Evolutionary conservation across 352 stramenopile genomes (phyloP).

Genomic region (Phytophthora cactorum): DNA sequence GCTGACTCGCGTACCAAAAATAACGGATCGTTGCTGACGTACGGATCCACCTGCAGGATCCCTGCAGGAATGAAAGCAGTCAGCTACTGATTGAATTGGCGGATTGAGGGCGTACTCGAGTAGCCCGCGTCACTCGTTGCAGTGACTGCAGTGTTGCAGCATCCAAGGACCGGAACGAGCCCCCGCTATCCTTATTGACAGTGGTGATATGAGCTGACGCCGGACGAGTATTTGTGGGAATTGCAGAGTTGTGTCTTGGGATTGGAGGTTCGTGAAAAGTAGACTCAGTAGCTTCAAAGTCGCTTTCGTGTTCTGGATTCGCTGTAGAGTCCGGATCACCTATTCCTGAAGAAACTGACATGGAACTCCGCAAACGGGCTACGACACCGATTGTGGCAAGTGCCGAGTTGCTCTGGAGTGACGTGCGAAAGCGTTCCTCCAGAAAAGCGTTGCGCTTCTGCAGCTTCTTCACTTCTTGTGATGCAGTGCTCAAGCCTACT

Average conservation of each 20-base stretch:
- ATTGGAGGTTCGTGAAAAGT: constrained; percentile 1
- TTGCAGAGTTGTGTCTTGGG: constrained; percentile 9
- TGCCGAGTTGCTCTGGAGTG: constrained; percentile 25
- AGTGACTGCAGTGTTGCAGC: constrained; percentile 47
- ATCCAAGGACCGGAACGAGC: constrained; percentile 42
- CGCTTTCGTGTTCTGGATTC: constrained; percentile 1
- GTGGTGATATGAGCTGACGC: constrained; percentile 21
- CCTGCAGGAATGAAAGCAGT: not conserved
- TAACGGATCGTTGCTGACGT: constrained; percentile 11
- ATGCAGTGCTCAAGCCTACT: constrained; percentile 1
- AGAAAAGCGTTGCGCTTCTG: constrained; percentile 65
- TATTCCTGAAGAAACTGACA: constrained; percentile 18
- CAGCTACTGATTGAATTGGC: constrained; percentile 24
- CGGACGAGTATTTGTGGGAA: constrained; percentile 12
- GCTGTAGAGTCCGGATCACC: not conserved
- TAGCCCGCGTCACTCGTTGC: constrained; percentile 47
- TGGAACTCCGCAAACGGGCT: constrained; percentile 23
- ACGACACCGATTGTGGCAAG: constrained; percentile 25
- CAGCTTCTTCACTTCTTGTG: constrained; percentile 60
- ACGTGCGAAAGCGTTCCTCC: constrained; percentile 62
- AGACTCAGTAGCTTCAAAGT: not conserved
- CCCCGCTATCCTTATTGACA: constrained; percentile 2
- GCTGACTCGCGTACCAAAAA: constrained; percentile 23
- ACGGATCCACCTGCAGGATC: no score
- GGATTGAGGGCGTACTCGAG: constrained; percentile 55